A percentile compares a stretch with the other conserved stretches of the same genome.
Conservation (phyloP, 1,284 basidiomycete species). For the Ceratobasidium sp. region DNA sequence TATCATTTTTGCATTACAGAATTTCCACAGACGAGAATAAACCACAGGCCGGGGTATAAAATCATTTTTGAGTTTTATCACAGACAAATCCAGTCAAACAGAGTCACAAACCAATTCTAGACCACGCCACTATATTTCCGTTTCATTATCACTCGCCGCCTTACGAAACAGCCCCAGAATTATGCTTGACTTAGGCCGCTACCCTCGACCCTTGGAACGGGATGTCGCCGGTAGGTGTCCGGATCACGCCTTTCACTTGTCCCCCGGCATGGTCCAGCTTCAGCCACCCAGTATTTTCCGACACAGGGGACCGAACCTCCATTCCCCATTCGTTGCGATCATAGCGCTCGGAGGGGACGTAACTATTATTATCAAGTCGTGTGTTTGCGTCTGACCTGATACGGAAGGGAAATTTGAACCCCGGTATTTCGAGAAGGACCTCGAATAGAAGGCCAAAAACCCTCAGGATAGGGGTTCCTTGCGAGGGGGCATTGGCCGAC, state of each 20-base stretch:
- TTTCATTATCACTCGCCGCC: no score
- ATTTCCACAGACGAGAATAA: no score
- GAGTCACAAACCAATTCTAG: no score
- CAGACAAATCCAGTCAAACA: no score
- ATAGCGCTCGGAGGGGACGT: constrained; percentile 8
- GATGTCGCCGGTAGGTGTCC: neutral
- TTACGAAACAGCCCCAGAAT: no score
- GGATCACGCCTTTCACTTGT: constrained; percentile 1
- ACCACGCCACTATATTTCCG: no score
- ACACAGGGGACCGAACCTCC: neutral
- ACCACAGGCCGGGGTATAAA: no score
- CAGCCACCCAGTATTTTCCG: constrained; percentile 9
- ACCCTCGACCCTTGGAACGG: constrained; percentile 9
- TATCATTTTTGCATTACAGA: no score
- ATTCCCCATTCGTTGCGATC: neutral
- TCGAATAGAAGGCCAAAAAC: neutral
- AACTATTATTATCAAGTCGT: neutral
- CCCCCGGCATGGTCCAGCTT: neutral
- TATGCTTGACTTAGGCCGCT: neutral
- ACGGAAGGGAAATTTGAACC: neutral
- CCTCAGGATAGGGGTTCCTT: neutral
- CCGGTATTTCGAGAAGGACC: neutral
- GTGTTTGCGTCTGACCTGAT: neutral
- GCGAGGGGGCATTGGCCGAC: neutral
- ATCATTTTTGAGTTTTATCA: no score